A percentile compares a stretch with the other conserved stretches of the same genome.
Evolutionary conservation across 129 eudicot genomes (phyloP).

Genomic region (Flaveria brownii): DNA sequence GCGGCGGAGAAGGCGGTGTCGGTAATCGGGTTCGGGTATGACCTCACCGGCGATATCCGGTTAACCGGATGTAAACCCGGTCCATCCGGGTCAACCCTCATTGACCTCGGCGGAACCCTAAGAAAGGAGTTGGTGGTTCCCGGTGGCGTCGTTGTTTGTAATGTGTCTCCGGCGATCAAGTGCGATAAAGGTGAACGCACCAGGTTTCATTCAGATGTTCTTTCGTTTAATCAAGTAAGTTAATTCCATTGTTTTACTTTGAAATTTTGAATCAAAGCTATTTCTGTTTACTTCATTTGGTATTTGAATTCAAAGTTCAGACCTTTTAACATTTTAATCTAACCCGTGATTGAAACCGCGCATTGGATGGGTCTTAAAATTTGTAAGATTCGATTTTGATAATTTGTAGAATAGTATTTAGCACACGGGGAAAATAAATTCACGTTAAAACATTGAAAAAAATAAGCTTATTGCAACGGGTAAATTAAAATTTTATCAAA

Average conservation of each 20-base stretch:
- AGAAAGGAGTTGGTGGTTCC: conserved; percentile 67
- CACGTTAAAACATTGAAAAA: too few relatives aligned
- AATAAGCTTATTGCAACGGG: too few relatives aligned
- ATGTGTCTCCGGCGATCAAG: conserved; percentile 63
- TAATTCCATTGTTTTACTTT: background rate
- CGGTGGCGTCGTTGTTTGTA: conserved; percentile 62
- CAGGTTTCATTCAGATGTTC: conserved; percentile 84
- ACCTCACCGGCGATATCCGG: conserved; percentile 69
- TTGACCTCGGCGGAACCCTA: conserved; percentile 50
- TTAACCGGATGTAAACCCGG: conserved; percentile 72
- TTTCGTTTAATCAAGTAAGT: conserved; percentile 71
- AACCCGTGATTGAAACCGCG: too few relatives aligned
- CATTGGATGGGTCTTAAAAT: too few relatives aligned
- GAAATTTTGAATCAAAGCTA: background rate
- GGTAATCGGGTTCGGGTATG: conserved; percentile 82
- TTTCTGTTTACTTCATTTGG: background rate
- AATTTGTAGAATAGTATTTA: too few relatives aligned
- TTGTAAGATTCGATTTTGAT: too few relatives aligned
- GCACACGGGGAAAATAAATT: too few relatives aligned
- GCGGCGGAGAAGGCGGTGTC: conserved; percentile 89
- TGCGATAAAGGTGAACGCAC: conserved; percentile 98
- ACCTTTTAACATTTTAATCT: background rate
- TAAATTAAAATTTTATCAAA: too few relatives aligned
- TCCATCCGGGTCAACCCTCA: conserved; percentile 63
- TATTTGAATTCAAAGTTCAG: background rate